Base-by-base conservation (phyloP, 2,329 filamentous ascomycete genomes). In the Trichoderma afroharzianum region DNA sequence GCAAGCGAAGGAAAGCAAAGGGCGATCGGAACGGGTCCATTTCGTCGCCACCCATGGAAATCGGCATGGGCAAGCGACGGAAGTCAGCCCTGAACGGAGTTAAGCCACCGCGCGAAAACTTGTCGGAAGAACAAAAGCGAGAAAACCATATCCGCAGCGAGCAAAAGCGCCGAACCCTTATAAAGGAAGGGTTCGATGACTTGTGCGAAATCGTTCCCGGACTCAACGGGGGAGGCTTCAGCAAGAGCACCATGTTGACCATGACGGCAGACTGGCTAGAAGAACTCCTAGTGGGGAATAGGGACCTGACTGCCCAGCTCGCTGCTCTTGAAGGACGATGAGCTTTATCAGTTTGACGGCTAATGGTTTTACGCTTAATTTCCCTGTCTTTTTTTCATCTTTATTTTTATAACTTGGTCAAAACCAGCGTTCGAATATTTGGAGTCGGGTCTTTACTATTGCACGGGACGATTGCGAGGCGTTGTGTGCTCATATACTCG, bases 141-240 rank as follows among this genome's bases (percentile, higher is more conserved):
- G 91, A 91, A 77, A 97, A 97, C 75, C 93, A 97, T 78, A 96
- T 97, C 74, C 86, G 91, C 67, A 96, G 93, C 67, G 94, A 97
- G 79, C 93, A 97, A 82, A 97, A 96, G 81, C 88, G 94, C 39
- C 87, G 94, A 62, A 93, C 93, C 30, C 84, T 94, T 61, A 95
- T 95, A 77, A 92, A 94, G 78, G 88, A 92, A 74, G 93, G 93
- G 0, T 97, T 95, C 76, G 92, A 94, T 57, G 92, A 95, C 71
- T 82, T 97, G n/a, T 89, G 88, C 74, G 86, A 89, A 32, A 84
- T 97, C 26, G 92, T 97, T 0, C 94, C 94, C 0, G 91, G 90
- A 18, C 85, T 97, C 12, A 88, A 87, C 70, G 90, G 88, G 30
- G 92, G 92, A 9, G 92, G 92, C 1, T 91, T 94, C 75, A 96